phyloP scores from a whole-genome alignment of 1,139 yeast species.

The Spathaspora sp. region DNA sequence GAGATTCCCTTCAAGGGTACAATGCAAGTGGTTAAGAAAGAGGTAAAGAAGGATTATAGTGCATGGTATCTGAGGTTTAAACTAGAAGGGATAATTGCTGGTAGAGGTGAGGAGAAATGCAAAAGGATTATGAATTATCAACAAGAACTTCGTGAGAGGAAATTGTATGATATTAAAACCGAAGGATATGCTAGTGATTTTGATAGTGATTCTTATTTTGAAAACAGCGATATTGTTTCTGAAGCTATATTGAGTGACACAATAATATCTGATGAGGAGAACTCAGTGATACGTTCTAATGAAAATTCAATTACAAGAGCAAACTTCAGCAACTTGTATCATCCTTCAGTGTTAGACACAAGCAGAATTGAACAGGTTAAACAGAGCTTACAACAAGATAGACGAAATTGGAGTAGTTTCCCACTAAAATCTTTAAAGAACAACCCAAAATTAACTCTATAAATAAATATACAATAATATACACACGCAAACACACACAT shows the following conservation, averaged over 20 bases:
- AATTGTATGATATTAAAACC: constrained; percentile 6
- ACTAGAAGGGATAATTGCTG: constrained; percentile 25
- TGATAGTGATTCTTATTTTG: constrained; percentile 11
- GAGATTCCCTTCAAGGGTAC: constrained; percentile 10
- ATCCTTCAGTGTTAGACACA: constrained; percentile 4
- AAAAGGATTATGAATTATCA: constrained; percentile 20
- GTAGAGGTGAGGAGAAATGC: constrained; percentile 23
- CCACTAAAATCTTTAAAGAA: constrained; percentile 8
- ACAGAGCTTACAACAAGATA: constrained; percentile 7
- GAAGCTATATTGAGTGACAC: not conserved
- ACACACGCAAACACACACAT: not conserved
- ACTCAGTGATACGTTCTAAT: constrained; percentile 5
- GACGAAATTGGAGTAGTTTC: constrained; percentile 11
- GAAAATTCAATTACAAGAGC: constrained; percentile 6
- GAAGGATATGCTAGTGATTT: constrained; percentile 13
- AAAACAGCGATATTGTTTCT: not conserved
- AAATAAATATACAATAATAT: constrained; percentile 4
- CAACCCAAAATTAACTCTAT: constrained; percentile 1
- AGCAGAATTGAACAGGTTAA: constrained; percentile 6
- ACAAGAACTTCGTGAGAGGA: constrained; percentile 11
- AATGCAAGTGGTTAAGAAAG: not conserved
- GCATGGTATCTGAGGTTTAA: constrained; percentile 17
- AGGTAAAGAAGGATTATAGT: not conserved
- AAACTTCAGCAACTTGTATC: not conserved
- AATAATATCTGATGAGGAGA: not conserved